phyloP scores from a whole-genome alignment of 768 basidiomycete species.

The Lactarius psammicola region DNA sequence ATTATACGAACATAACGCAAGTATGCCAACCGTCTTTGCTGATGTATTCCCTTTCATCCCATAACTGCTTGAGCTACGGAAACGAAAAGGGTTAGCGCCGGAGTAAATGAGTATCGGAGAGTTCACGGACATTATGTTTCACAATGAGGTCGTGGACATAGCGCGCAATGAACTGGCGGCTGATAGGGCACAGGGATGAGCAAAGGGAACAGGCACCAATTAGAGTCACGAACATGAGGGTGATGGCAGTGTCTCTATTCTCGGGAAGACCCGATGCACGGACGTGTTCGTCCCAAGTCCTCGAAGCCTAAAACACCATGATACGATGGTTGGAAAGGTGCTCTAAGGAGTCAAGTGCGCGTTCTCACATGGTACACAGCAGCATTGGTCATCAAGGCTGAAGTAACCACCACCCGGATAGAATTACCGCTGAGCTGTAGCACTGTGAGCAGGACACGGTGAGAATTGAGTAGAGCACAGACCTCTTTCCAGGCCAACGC shows the following conservation, averaged over 20 bases:
- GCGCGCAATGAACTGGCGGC: conserved; percentile 25
- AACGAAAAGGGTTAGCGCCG: conserved; percentile 4
- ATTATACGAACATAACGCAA: neutral
- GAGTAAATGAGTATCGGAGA: conserved; percentile 1
- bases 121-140: conserved; percentile 25
- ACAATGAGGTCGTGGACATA: conserved; percentile 28
- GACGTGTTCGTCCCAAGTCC: conserved; percentile 26
- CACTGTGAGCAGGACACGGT: conserved; percentile 3
- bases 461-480: neutral
- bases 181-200: conserved; percentile 21
- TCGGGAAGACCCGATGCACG: conserved; percentile 22
- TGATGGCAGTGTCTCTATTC: conserved; percentile 20
- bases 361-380: conserved; percentile 24
- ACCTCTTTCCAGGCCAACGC: conserved; percentile 23
- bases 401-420: conserved; percentile 21
- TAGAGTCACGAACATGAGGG: conserved; percentile 19
- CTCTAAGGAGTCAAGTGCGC: neutral
- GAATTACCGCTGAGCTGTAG: conserved; percentile 18
- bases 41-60: conserved; percentile 21
- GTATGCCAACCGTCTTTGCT: conserved; percentile 20
- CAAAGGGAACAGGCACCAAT: conserved; percentile 9
- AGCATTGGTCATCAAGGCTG: conserved; percentile 23
- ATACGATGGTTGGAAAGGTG: neutral
- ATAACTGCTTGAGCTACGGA: conserved; percentile 21
- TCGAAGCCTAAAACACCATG: conserved; percentile 14